phyloP scores from a whole-genome alignment of 306 rosid species.

The Cicer yamashitae region DNA sequence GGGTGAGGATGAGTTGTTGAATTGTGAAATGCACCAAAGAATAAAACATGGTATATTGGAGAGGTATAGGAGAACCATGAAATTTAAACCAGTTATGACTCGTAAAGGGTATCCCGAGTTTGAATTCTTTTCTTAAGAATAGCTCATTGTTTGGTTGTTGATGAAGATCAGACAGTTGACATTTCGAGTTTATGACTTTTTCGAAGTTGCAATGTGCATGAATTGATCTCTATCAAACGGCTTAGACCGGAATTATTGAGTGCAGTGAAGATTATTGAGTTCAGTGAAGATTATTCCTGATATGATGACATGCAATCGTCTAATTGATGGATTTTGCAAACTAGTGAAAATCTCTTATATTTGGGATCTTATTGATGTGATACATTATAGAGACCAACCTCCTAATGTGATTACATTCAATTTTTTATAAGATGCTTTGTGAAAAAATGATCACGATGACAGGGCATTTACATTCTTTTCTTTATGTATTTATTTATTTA shows the following conservation, averaged over 20 bases:
- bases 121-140: constrained; percentile 38
- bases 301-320: background rate
- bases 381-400: background rate
- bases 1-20: constrained; percentile 56
- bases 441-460: background rate
- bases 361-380: background rate
- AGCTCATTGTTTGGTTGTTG: background rate
- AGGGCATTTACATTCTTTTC: background rate
- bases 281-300: background rate
- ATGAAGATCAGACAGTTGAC: too few relatives aligned
- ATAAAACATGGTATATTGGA: constrained; percentile 61
- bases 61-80: constrained; percentile 59
- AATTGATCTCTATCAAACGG: too few relatives aligned
- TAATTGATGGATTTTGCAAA: constrained; percentile 8
- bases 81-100: constrained; percentile 68
- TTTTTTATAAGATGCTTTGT: background rate
- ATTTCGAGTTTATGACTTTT: too few relatives aligned
- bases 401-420: background rate
- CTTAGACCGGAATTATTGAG: too few relatives aligned
- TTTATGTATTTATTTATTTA: too few relatives aligned
- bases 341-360: too few relatives aligned
- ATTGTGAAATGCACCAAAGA: constrained; percentile 55
- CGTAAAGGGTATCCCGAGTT: constrained; percentile 64
- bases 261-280: too few relatives aligned
- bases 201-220: too few relatives aligned